phyloP scores from a whole-genome alignment of 164 flowering plant genomes.

The Berberis thunbergii region DNA sequence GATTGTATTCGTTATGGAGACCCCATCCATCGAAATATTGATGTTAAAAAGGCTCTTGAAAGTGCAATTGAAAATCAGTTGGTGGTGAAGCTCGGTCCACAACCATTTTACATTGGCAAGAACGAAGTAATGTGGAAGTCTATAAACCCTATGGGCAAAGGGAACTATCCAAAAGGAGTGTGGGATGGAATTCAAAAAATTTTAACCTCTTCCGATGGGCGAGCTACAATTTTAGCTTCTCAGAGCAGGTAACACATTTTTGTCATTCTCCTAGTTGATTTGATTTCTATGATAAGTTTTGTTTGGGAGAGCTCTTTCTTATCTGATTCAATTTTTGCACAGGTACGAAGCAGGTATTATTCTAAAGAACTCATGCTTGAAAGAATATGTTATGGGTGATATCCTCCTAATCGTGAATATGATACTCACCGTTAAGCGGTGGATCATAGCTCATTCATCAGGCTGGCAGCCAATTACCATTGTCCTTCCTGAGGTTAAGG shows the following conservation, averaged over 20 bases:
- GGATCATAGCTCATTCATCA: constrained; percentile 1
- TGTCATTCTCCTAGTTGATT: neutral
- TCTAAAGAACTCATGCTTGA: constrained; percentile 47
- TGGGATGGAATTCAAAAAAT: constrained; percentile 40
- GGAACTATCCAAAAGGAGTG: constrained; percentile 39
- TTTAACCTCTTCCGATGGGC: constrained; percentile 6
- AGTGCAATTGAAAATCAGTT: constrained; percentile 58
- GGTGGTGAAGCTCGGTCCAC: constrained; percentile 44
- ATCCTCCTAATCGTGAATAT: constrained; percentile 33
- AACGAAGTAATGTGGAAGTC: constrained; percentile 70
- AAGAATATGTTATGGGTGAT: constrained; percentile 57
- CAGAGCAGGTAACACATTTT: constrained; percentile 51
- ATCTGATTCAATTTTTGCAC: constrained; percentile 4
- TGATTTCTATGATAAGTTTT: neutral
- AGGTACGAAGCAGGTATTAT: constrained; percentile 76
- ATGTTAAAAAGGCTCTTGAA: constrained; percentile 58
- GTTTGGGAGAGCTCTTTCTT: neutral
- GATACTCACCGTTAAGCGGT: neutral
- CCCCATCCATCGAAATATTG: constrained; percentile 40
- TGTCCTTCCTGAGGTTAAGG: neutral
- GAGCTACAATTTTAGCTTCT: constrained; percentile 49
- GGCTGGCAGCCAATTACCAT: constrained; percentile 1
- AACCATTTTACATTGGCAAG: constrained; percentile 49
- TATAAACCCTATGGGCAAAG: constrained; percentile 51
- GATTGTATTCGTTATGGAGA: constrained; percentile 73